Evolutionary conservation across 2,329 filamentous ascomycete genomes (phyloP).

Genomic region (Xylaria sp.): DNA sequence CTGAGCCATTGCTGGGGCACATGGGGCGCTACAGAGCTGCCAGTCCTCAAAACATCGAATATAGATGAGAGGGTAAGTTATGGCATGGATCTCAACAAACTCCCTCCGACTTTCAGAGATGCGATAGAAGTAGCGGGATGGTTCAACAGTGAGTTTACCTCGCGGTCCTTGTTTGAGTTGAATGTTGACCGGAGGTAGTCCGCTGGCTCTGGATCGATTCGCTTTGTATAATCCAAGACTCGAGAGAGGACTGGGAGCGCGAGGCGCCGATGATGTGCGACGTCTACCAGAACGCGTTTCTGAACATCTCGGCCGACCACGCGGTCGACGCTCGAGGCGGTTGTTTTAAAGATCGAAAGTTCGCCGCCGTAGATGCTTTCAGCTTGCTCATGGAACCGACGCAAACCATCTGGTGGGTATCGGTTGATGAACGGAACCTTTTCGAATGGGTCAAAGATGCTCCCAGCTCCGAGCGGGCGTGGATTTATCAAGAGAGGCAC

Average conservation of each 20-base stretch:
- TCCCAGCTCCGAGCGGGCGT: conserved; percentile 18
- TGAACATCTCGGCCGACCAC: conserved; percentile 25
- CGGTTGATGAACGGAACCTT: conserved; percentile 24
- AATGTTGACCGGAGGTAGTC: neutral
- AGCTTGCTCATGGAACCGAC: conserved; percentile 1
- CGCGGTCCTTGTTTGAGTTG: too few species aligned
- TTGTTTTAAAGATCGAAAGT: conserved; percentile 18
- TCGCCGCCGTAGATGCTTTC: conserved; percentile 14
- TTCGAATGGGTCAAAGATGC: conserved; percentile 25
- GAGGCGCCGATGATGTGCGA: conserved; percentile 22
- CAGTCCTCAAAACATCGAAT: conserved; percentile 5
- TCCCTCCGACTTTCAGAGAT: conserved; percentile 18
- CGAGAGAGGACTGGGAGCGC: conserved; percentile 16
- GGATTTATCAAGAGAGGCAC: conserved; percentile 25
- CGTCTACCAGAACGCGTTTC: conserved; percentile 16
- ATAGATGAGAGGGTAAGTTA: neutral
- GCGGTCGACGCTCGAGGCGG: conserved; percentile 18
- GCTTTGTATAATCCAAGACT: conserved; percentile 26
- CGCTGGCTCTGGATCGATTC: conserved; percentile 24
- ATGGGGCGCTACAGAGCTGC: conserved; percentile 14
- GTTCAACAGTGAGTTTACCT: conserved; percentile 6
- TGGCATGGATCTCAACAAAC: neutral
- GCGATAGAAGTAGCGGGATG: conserved; percentile 16
- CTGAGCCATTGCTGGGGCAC: conserved; percentile 26
- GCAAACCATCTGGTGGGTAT: conserved; percentile 16